A percentile compares a stretch with the other conserved stretches of the same genome.
Conservation (phyloP, 495 filamentous ascomycete species). For the Podospora didyma region DNA sequence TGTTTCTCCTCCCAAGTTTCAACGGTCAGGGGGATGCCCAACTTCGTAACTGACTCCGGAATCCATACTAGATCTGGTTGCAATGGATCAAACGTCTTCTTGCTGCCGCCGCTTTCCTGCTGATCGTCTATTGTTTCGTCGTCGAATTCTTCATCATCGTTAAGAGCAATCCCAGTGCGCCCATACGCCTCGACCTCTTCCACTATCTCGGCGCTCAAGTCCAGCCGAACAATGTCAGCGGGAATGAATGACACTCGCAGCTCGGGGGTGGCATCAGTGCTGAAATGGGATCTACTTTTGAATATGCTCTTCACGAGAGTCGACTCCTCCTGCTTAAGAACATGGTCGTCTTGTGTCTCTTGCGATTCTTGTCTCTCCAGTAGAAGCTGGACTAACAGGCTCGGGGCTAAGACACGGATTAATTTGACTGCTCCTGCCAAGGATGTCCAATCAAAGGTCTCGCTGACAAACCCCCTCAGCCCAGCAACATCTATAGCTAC, state of each 20-base stretch:
- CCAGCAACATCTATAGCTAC: constrained; percentile 60
- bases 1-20: constrained; percentile 69
- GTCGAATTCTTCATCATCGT: constrained; percentile 53
- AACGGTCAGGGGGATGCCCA: constrained; percentile 68
- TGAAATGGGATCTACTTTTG: constrained; percentile 61
- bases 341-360: constrained; percentile 28
- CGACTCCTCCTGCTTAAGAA: constrained; percentile 43
- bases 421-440: constrained; percentile 78
- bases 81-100: constrained; percentile 60
- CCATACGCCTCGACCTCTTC: constrained; percentile 46
- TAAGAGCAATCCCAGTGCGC: constrained; percentile 47
- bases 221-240: constrained; percentile 67
- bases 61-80: constrained; percentile 73
- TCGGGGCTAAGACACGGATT: constrained; percentile 74
- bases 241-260: constrained; percentile 75
- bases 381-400: constrained; percentile 65
- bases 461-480: constrained; percentile 66
- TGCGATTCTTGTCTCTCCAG: constrained; percentile 31
- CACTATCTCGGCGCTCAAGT: constrained; percentile 65
- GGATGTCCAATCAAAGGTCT: constrained; percentile 83
- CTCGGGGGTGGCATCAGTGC: constrained; percentile 71
- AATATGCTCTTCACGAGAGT: constrained; percentile 58
- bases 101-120: constrained; percentile 30
- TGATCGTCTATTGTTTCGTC: constrained; percentile 43
- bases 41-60: constrained; percentile 62